A percentile compares a stretch with the other conserved stretches of the same genome.
Evolutionary conservation across 208 protist genomes (phyloP).

Genomic region (Leishmania turanica): DNA sequence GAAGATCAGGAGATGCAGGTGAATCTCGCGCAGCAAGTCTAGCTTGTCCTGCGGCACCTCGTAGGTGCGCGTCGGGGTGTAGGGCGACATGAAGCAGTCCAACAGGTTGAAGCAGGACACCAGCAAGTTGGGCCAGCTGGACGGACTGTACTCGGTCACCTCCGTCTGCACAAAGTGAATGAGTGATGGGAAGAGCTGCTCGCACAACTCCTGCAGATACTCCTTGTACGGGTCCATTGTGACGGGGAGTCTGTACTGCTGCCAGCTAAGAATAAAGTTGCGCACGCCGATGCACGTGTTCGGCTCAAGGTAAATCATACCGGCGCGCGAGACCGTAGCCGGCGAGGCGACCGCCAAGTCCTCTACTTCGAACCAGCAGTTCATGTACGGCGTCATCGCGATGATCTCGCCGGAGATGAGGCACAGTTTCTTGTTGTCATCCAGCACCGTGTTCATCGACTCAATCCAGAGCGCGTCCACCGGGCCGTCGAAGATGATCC

Average conservation of each 20-base stretch:
- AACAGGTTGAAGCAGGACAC: conserved; percentile 95
- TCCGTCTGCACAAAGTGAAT: conserved; percentile 94
- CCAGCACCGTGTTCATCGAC: conserved; percentile 96
- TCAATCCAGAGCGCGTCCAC: conserved; percentile 97
- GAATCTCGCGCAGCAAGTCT: conserved; percentile 71
- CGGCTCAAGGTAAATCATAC: conserved; percentile 99
- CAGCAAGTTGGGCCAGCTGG: conserved; percentile 96
- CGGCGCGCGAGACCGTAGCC: conserved; percentile 97
- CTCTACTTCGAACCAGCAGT: conserved; percentile 98
- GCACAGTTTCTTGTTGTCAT: conserved; percentile 97
- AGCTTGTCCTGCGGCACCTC: conserved; percentile 86
- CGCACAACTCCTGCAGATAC: conserved; percentile 87
- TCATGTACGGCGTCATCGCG: conserved; percentile 95
- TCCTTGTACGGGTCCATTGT: conserved; percentile 89
- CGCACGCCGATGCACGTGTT: conserved; percentile 83
- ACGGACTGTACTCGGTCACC: conserved; percentile 94
- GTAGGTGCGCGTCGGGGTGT: conserved; percentile 75
- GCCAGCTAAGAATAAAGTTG: conserved; percentile 86
- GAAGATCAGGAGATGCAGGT: conserved; percentile 96
- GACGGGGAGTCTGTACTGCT: conserved; percentile 77
- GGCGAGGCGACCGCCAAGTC: conserved; percentile 97
- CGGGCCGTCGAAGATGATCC: conserved; percentile 97
- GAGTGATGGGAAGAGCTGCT: conserved; percentile 83
- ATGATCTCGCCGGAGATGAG: conserved; percentile 96
- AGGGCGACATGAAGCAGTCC: conserved; percentile 89